phyloP scores from a whole-genome alignment of 129 eudicot species.

The Glebionis coronaria region DNA sequence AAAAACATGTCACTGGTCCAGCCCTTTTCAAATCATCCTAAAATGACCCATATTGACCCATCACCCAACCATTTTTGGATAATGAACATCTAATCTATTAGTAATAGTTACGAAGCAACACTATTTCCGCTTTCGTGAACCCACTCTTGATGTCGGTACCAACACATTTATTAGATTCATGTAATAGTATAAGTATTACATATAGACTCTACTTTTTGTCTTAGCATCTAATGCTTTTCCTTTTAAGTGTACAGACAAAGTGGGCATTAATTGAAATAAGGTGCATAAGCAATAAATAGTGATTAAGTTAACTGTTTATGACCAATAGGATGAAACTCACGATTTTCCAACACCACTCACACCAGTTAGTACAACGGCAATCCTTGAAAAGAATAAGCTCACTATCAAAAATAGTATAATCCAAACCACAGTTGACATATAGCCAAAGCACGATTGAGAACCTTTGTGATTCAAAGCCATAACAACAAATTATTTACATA shows the following conservation, averaged over 20 bases:
- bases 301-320: background rate
- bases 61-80: too few species aligned
- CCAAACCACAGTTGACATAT: background rate
- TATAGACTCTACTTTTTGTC: background rate
- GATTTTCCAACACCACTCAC: conserved; percentile 95
- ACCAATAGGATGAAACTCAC: conserved; percentile 39
- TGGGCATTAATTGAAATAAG: background rate
- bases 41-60: too few species aligned
- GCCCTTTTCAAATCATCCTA: too few species aligned
- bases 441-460: background rate
- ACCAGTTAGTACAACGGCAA: conserved; percentile 76
- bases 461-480: conserved; percentile 30
- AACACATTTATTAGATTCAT: too few species aligned
- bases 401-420: background rate
- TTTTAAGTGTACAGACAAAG: too few species aligned
- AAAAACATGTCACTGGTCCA: too few species aligned
- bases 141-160: too few species aligned
- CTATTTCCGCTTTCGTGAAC: too few species aligned
- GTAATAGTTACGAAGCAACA: too few species aligned
- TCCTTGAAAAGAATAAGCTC: conserved; percentile 35
- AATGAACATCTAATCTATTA: too few species aligned
- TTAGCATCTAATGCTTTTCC: too few species aligned
- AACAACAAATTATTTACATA: conserved; percentile 1
- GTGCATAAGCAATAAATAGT: background rate
- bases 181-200: too few species aligned